Evolutionary conservation across 2,329 filamentous ascomycete genomes (phyloP), one percentile per base, ranked within the genome.

Genomic region (Pestalotiopsis sp.): DNA sequence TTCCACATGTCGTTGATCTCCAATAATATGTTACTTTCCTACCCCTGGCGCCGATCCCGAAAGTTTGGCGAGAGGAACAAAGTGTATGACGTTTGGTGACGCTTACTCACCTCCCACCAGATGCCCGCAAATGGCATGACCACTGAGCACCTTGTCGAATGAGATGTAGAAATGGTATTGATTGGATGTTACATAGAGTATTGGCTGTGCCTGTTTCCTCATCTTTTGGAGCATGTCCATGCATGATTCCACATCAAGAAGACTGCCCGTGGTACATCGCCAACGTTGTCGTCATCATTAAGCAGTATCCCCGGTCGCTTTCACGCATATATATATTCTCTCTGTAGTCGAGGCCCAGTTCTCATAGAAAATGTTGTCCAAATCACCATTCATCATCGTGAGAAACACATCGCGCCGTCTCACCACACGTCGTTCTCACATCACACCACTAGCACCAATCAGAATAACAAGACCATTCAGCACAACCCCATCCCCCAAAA

Each of bases 401-500:
- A 13, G 25, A 61, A 20, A 14, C 20, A 11, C 14, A 17, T 55
- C 25, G 23, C 49, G 60, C 11, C 27, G 31, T 11, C 27, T 6
- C 45, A 65, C 4, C 25, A 14, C 1, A 39, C 27, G 0, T 41
- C 5, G 0, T 2, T 6, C 27, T 27, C 5, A 39, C 25, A 25
- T 17, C 59, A 61, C 2, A n/a, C 4, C 12, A 4, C 1, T 12
- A n/a, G 9, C 7, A n/a, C 11, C 9, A 17, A n/a, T 39, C 59
- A 39, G 17, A 2, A 41, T 7, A 12, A 17, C 5, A 25, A 57
- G 13, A 60, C 2, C 38, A 20, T 59, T 55, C 49, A 64, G 41
- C 59, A 67, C 3, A 63, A 67, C 45, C 65, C 31, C 31, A 9
- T 58, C 67, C 14, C 63, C 65, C 60, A 72, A 68, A 45, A 80